Conservation (phyloP, 306 rosid genomes). For the Pyrus bretschneideri region DNA sequence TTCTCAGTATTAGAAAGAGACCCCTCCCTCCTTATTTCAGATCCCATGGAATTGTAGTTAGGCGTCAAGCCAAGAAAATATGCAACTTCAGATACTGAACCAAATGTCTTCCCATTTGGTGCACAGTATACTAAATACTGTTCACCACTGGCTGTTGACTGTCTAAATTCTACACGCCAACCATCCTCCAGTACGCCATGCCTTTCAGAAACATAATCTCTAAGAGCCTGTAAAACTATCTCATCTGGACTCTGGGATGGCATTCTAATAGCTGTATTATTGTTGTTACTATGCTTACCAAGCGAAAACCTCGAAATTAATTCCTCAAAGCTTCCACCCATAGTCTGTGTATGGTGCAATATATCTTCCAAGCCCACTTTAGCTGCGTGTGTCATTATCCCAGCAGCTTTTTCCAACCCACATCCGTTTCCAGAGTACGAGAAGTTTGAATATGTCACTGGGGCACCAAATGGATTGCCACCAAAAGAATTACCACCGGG, state of each 20-base stretch:
- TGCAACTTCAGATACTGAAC: conserved; percentile 92
- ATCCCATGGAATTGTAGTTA: conserved; percentile 45
- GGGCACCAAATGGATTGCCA: conserved; percentile 67
- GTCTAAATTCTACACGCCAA: conserved; percentile 88
- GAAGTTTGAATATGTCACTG: conserved; percentile 58
- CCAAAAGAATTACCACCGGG: conserved; percentile 77
- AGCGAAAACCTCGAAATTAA: conserved; percentile 44
- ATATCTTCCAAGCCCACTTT: conserved; percentile 68
- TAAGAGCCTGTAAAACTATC: conserved; percentile 79
- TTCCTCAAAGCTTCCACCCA: conserved; percentile 50
- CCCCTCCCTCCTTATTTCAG: conserved; percentile 55
- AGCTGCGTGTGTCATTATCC: conserved; percentile 47
- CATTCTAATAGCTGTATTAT: conserved; percentile 40
- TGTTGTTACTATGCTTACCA: conserved; percentile 53
- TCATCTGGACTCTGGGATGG: conserved; percentile 53
- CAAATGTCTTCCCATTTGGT: conserved; percentile 91
- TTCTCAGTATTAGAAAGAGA: conserved; percentile 39
- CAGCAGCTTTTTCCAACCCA: conserved; percentile 60
- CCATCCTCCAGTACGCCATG: conserved; percentile 91
- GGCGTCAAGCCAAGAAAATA: conserved; percentile 73
- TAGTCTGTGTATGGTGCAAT: conserved; percentile 47
- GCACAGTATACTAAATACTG: conserved; percentile 84
- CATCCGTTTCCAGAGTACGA: conserved; percentile 43
- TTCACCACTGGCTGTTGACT: conserved; percentile 56
- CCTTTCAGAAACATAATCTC: conserved; percentile 74